Conservation (phyloP, 805 yeast genomes). For the Saccharomyces eubayanus region DNA sequence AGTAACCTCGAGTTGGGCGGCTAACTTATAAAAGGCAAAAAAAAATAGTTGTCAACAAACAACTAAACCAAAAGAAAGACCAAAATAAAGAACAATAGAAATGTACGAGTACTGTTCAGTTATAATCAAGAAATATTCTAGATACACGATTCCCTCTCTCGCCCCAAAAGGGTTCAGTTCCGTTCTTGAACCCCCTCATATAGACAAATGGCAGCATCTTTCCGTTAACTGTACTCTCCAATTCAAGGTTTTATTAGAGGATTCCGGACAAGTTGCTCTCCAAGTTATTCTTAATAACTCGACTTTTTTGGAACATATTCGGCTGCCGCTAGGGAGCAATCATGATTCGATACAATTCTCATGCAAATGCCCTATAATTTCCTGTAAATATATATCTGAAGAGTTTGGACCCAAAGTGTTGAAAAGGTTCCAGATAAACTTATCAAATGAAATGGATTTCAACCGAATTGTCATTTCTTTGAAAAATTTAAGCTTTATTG, state of each 20-base stretch:
- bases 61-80: not conserved
- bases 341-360: conserved; percentile 18
- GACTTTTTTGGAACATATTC: conserved; percentile 1
- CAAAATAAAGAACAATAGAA: not conserved
- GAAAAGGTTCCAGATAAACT: conserved; percentile 23
- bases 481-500: not conserved
- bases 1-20: conserved; percentile 1
- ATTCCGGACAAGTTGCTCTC: not conserved
- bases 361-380: conserved; percentile 18
- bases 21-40: not conserved
- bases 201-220: conserved; percentile 18
- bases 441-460: conserved; percentile 12
- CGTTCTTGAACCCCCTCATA: conserved; percentile 5
- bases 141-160: conserved; percentile 10
- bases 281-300: not conserved
- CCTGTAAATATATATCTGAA: conserved; percentile 21
- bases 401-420: conserved; percentile 1
- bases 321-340: not conserved
- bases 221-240: conserved; percentile 4
- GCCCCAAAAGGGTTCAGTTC: conserved; percentile 22
- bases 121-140: conserved; percentile 15
- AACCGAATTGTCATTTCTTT: not conserved
- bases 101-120: conserved; percentile 2
- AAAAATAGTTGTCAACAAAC: not conserved
- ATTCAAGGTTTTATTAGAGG: conserved; percentile 2